A percentile compares a stretch with the other conserved stretches of the same genome.
Conservation (phyloP, 1,284 basidiomycete genomes). For the Porodaedalea pini region DNA sequence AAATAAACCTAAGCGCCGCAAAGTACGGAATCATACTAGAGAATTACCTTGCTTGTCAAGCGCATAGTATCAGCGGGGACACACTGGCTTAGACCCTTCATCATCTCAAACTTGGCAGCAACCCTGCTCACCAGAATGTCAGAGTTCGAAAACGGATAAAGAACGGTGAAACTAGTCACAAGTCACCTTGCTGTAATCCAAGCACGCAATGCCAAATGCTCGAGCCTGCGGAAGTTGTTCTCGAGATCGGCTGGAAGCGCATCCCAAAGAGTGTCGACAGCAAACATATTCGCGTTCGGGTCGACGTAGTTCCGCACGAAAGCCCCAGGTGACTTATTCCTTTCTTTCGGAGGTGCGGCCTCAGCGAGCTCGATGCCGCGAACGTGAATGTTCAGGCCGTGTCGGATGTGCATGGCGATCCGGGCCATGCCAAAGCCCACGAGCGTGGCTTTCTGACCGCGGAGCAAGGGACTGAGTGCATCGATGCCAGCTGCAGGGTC, state of each 20-base stretch:
- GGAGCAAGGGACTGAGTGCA: conserved; percentile 6
- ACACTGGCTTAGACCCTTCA: background rate
- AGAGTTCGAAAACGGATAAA: background rate
- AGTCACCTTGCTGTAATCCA: conserved; percentile 37
- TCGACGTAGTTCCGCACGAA: conserved; percentile 26
- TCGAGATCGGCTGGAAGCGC: conserved; percentile 19
- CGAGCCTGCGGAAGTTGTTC: conserved; percentile 24
- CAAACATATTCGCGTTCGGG: conserved; percentile 21
- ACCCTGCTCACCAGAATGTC: background rate
- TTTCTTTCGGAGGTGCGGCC: conserved; percentile 26
- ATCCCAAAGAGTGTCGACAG: conserved; percentile 32
- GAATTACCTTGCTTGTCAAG: conserved; percentile 11
- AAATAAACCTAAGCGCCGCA: background rate
- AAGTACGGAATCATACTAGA: background rate
- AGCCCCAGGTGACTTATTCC: conserved; percentile 28
- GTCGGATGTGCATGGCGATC: conserved; percentile 29
- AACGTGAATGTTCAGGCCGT: conserved; percentile 26
- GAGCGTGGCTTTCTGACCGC: conserved; percentile 22
- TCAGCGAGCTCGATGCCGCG: conserved; percentile 33
- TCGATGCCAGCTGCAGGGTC: background rate
- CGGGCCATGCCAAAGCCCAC: conserved; percentile 35
- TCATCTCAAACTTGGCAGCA: conserved; percentile 16
- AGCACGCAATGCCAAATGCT: conserved; percentile 30
- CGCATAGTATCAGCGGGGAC: conserved; percentile 1
- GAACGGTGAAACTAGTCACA: no score